Conservation (phyloP, 2,329 filamentous ascomycete species). For the Penicillium sp. region DNA sequence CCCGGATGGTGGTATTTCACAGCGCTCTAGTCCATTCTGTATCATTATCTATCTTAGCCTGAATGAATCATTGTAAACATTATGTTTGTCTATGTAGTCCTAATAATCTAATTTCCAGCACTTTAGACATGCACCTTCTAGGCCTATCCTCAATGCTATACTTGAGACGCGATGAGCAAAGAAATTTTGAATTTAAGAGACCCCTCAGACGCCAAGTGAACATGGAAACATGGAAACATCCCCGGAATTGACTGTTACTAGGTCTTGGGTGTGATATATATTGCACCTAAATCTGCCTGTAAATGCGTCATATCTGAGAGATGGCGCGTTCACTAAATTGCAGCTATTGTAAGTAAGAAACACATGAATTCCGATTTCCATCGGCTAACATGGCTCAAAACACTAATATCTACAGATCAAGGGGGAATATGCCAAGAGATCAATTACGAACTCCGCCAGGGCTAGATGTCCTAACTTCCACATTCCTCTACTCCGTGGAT, state of each 20-base stretch:
- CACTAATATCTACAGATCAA: neutral
- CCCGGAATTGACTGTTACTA: neutral
- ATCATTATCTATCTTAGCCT: neutral
- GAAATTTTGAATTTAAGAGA: neutral
- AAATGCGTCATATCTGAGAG: neutral
- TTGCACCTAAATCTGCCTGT: neutral
- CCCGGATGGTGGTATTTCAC: neutral
- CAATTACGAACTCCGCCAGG: neutral
- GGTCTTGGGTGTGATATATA: neutral
- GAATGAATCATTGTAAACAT: neutral
- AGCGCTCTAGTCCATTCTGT: neutral
- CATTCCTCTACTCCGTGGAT: conserved; percentile 5
- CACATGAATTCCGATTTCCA: neutral
- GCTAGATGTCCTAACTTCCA: neutral
- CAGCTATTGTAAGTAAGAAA: neutral
- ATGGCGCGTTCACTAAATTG: no score
- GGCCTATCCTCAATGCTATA: neutral
- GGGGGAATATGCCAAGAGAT: neutral
- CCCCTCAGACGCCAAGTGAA: no score
- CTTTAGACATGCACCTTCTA: neutral
- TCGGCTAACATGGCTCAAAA: no score
- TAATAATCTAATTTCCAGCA: neutral
- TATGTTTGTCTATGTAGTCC: neutral
- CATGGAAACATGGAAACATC: no score
- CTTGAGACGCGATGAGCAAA: neutral